Conservation (phyloP, 2,329 filamentous ascomycete genomes). For the Arthrobotrys sphaeroides region DNA sequence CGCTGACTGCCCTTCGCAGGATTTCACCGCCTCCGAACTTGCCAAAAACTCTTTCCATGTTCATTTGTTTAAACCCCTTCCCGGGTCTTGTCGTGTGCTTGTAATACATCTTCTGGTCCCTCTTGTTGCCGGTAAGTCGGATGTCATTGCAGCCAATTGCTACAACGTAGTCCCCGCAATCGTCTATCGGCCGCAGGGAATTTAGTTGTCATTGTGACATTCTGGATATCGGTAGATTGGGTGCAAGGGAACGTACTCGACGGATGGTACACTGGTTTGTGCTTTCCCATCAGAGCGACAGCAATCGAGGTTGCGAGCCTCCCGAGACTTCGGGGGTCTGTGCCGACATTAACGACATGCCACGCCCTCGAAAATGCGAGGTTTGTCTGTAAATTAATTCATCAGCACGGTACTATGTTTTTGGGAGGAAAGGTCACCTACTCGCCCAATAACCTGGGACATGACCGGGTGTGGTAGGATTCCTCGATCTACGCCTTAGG, state of each 20-base stretch:
- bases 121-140: conserved; percentile 89
- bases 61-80: conserved; percentile 79
- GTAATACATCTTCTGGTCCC: conserved; percentile 94
- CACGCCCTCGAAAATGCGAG: conserved; percentile 96
- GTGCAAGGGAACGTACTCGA: conserved; percentile 66
- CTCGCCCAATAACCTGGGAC: conserved; percentile 82
- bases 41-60: conserved; percentile 92
- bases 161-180: conserved; percentile 99
- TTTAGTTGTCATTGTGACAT: neutral
- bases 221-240: neutral
- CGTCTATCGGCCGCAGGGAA: conserved; percentile 63
- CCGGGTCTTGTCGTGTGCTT: conserved; percentile 91
- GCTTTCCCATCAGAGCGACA: conserved; percentile 91
- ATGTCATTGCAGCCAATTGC: conserved; percentile 88
- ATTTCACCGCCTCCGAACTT: conserved; percentile 95
- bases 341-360: conserved; percentile 83
- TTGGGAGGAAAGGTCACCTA: conserved; percentile 62
- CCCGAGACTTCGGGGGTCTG: conserved; percentile 80
- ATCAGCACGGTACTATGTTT: neutral
- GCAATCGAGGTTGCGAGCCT: conserved; percentile 89
- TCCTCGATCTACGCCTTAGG: conserved; percentile 28
- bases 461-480: conserved; percentile 64
- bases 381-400: conserved; percentile 72
- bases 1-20: conserved; percentile 86
- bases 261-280: conserved; percentile 97